These are phyloP conservation scores for Coemansia sp. DNA, from an alignment of 192 early-diverging fungal genomes.

Conservation along the genomic window DNA sequence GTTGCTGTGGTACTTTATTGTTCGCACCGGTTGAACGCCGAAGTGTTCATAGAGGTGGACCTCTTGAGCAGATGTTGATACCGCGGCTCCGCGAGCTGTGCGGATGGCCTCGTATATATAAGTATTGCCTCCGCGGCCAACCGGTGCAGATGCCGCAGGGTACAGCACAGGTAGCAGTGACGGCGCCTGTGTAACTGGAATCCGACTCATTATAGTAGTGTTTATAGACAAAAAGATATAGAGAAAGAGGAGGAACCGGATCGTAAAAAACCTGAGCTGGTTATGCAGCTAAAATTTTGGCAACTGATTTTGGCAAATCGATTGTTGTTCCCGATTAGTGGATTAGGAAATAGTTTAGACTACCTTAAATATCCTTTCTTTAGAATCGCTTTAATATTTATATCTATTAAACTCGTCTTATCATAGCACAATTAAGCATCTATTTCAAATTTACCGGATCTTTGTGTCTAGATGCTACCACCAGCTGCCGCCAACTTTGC, in stretches of 20 bases:
- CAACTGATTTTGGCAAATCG: too few species aligned
- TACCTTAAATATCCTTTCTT: too few species aligned
- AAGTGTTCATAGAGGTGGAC: conserved; percentile 66
- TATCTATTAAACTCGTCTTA: too few species aligned
- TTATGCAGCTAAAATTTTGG: too few species aligned
- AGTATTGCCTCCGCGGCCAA: conserved; percentile 14
- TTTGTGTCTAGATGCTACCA: neutral
- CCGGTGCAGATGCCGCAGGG: conserved; percentile 9
- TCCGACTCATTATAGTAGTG: conserved; percentile 22
- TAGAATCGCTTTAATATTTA: too few species aligned
- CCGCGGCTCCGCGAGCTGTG: conserved; percentile 32
- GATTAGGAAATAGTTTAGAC: too few species aligned
- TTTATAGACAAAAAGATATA: neutral
- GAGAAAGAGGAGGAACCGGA: neutral
- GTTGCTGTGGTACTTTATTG: conserved; percentile 59
- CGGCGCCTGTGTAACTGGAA: conserved; percentile 36
- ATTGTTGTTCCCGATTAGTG: too few species aligned
- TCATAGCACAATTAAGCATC: too few species aligned
- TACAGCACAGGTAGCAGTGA: conserved; percentile 35
- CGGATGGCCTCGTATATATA: conserved; percentile 45
- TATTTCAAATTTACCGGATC: too few species aligned
- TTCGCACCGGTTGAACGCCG: conserved; percentile 50
- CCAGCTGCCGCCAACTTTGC: neutral
- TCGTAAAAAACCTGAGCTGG: too few species aligned
- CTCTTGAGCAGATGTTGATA: conserved; percentile 60